Percentiles rank a stretch among this genome's conserved stretches.
Evolutionary conservation across 2,329 filamentous ascomycete species (phyloP).

Genomic region (Chaetomium strumarium): DNA sequence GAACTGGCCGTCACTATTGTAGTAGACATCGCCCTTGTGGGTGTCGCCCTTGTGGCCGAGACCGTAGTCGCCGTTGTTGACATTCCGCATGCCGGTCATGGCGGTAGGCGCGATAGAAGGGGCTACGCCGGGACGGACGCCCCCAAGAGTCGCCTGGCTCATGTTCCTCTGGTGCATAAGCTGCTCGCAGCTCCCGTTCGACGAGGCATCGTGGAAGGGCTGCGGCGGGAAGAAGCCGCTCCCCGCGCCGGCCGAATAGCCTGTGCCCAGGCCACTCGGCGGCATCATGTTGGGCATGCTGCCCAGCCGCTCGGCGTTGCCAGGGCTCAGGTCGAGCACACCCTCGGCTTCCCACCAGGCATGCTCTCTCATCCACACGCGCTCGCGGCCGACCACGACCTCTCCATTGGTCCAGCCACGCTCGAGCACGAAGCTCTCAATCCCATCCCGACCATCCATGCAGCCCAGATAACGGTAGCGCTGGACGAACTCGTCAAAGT

Average conservation of each 20-base stretch:
- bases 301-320: conserved; percentile 37
- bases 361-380: conserved; percentile 89
- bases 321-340: conserved; percentile 83
- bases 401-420: conserved; percentile 98
- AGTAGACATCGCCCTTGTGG: conserved; percentile 66
- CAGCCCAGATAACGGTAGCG: conserved; percentile 82
- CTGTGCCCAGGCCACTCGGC: conserved; percentile 60
- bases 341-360: conserved; percentile 98
- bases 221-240: conserved; percentile 66
- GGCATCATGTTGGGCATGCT: conserved; percentile 32
- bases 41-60: conserved; percentile 81
- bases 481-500: conserved; percentile 82
- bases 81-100: conserved; percentile 46
- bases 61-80: conserved; percentile 73
- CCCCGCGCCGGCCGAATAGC: conserved; percentile 57
- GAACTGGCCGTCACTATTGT: conserved; percentile 63
- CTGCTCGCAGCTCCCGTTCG: conserved; percentile 67
- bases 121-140: conserved; percentile 34
- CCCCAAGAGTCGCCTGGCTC: conserved; percentile 47
- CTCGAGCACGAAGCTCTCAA: conserved; percentile 90
- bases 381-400: conserved; percentile 82
- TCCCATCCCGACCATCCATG: conserved; percentile 81
- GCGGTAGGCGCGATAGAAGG: conserved; percentile 54
- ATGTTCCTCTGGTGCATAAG: conserved; percentile 56
- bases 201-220: conserved; percentile 51